Base-by-base conservation (phyloP, 2,329 filamentous ascomycete species). In the Penicillium sp. region DNA sequence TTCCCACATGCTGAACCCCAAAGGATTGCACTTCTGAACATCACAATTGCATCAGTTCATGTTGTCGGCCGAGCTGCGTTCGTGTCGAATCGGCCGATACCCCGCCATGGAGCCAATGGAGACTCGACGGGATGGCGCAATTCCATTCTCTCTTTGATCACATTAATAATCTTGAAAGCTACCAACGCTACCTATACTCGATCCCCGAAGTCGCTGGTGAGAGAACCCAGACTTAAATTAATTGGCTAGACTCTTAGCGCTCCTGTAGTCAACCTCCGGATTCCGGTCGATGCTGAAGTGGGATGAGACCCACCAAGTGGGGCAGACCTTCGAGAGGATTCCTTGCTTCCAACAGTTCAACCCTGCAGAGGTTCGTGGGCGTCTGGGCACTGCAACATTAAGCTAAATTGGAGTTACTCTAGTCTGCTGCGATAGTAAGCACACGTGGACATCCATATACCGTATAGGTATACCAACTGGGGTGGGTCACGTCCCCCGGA, bases 41-140 rank as follows among this genome's bases (percentile, higher is more conserved):
- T 22, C 13, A 24, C 37, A 21, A 37, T 14, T 48, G 44, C 43
- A 41, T 46, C 31, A 16, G 31, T 24, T 26, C 16, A 31, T 48
- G 44, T 19, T 53, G n/a, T 70, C 65, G 64, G 66, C 68, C 67
- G 67, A 70, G 35, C 29, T 26, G 27, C 47, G 22, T 27, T 21
- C 5, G 16, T 52, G n/a, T 22, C 22, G 22, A 60, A 51, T 68
- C 63, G 66, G 68, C 66, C 64, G 67, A 67, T 55, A 37, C 53
- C 55, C 27, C 55, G 48, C 10, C 26, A 48, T 26, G 50, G 62
- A 60, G 52, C 71, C 70, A 71, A 73, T 73, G 49, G 65, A 68
- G 58, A 56, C 54, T 27, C 50, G 31, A 46, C 45, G 41, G 52
- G 64, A 72, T 73, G 70, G 68, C 70, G 71, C 69, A 71, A 73